Evolutionary conservation across 768 basidiomycete species (phyloP).

Genomic region (Leucocoprinus birnbaumii): DNA sequence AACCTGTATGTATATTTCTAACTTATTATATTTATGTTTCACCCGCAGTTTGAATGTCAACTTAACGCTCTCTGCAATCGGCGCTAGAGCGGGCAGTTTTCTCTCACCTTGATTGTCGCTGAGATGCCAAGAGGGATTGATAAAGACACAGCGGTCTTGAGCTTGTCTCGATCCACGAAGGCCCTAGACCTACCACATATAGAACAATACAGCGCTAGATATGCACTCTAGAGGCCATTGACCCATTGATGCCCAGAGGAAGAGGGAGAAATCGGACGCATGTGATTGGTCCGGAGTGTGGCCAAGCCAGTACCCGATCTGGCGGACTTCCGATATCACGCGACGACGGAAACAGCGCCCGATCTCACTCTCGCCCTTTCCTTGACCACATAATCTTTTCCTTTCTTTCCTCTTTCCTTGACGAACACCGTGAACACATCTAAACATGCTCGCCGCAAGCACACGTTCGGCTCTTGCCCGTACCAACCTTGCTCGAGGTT

Average conservation of each 20-base stretch:
- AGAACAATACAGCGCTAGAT: too few species aligned
- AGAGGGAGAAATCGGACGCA: constrained; percentile 11
- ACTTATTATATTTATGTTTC: too few species aligned
- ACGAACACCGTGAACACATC: not conserved
- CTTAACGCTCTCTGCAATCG: too few species aligned
- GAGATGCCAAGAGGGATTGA: too few species aligned
- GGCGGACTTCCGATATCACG: constrained; percentile 20
- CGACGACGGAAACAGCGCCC: constrained; percentile 11
- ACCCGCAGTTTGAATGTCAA: too few species aligned
- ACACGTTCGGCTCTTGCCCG: constrained; percentile 5
- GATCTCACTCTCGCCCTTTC: constrained; percentile 13
- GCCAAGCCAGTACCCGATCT: not conserved
- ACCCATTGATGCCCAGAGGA: not conserved
- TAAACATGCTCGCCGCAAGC: constrained; percentile 11
- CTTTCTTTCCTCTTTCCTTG: constrained; percentile 8
- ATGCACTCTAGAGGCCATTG: too few species aligned
- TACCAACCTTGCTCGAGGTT: constrained; percentile 17
- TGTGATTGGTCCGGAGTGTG: constrained; percentile 18
- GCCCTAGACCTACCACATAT: too few species aligned
- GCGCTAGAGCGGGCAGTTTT: too few species aligned
- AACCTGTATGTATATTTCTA: too few species aligned
- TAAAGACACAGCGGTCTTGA: too few species aligned
- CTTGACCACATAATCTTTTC: constrained; percentile 5
- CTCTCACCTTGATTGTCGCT: too few species aligned
- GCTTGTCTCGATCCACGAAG: too few species aligned